Base-by-base conservation (phyloP, 2,329 filamentous ascomycete species). In the Macrophomina pseudophaseolina region DNA sequence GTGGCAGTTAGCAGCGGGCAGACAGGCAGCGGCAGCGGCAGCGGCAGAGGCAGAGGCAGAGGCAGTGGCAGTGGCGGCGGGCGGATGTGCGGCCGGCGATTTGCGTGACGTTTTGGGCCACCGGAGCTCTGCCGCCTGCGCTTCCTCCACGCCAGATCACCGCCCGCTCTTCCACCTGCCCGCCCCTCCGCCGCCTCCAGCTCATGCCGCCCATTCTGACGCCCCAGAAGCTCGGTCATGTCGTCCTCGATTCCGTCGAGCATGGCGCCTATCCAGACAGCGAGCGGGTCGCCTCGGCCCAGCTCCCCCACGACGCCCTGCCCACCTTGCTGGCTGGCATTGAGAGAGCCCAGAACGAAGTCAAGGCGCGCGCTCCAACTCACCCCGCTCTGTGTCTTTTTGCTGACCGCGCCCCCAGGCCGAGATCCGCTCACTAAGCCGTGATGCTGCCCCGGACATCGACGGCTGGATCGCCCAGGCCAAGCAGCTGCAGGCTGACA, bases 381-480 rank as follows among this genome's bases (percentile, higher is more conserved):
- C 11, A 8, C 42, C 30, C 51, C 40, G 63, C 38, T 12, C 52
- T 9, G 16, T 11, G 6, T 14, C 11, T 78, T 76, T 23, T 1
- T 71, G 75, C 18, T 69, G 69, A 64, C 18, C 63, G 28, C 16
- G 23, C 16, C 28, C 8, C 9, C 72, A 91, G 88, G 80, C 85
- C 68, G 89, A 96, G 72, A 90, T 98, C 67, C 90, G 89, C 70
- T 78, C 82, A 28, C 87, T 95, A 69, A 96, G 94, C 78, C 87
- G 88, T 74, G 88, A 93, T 70, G 91, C 89, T 18, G 91, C 90
- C 66, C 87, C 89, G 46, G 91, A 96, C 73, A 90, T 97, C 60
- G 91, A 93, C 74, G 87, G 89, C 62, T 98, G 94, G 94, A 91
- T 96, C 66, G 81, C 85, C 62, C 92, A 95, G 77, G 93, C 94